Conservation (phyloP, 768 basidiomycete species). For the Pleurotus citrinopileatus region DNA sequence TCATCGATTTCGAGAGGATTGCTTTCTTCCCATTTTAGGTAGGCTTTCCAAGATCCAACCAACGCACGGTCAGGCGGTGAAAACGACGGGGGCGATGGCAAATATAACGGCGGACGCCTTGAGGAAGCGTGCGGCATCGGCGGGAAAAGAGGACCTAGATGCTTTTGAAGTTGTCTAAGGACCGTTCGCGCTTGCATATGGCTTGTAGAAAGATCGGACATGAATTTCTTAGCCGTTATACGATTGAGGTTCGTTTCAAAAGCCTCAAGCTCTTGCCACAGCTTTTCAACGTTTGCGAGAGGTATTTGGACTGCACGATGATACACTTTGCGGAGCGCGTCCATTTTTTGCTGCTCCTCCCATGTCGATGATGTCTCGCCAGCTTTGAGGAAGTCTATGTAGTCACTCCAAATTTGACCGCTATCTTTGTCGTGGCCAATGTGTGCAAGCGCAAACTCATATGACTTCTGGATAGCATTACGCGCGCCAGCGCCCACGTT, state of each 20-base stretch:
- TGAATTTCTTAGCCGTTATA: conserved; percentile 95
- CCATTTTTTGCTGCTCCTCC: conserved; percentile 97
- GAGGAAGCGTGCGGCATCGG: conserved; percentile 23
- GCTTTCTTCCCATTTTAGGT: conserved; percentile 92
- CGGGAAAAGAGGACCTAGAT: conserved; percentile 63
- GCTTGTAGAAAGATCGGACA: conserved; percentile 86
- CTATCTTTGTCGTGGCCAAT: conserved; percentile 92
- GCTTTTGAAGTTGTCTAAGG: conserved; percentile 74
- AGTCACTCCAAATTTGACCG: conserved; percentile 92
- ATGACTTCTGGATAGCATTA: conserved; percentile 80
- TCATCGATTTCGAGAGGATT: conserved; percentile 94
- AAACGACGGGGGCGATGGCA: conserved; percentile 75
- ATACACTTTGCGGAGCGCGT: conserved; percentile 86
- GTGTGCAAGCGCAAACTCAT: conserved; percentile 87
- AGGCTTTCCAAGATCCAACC: conserved; percentile 87
- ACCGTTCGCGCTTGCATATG: conserved; percentile 95
- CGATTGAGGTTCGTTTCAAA: conserved; percentile 90
- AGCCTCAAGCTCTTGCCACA: conserved; percentile 93
- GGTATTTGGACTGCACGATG: conserved; percentile 94
- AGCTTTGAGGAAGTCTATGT: conserved; percentile 82
- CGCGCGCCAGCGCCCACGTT: conserved; percentile 67
- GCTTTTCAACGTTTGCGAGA: conserved; percentile 84
- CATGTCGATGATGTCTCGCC: conserved; percentile 84
- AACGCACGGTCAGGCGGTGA: conserved; percentile 67
- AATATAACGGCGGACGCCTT: conserved; percentile 47